Base-by-base conservation (phyloP, 495 filamentous ascomycete species). In the Lasiosphaeris hirsuta region DNA sequence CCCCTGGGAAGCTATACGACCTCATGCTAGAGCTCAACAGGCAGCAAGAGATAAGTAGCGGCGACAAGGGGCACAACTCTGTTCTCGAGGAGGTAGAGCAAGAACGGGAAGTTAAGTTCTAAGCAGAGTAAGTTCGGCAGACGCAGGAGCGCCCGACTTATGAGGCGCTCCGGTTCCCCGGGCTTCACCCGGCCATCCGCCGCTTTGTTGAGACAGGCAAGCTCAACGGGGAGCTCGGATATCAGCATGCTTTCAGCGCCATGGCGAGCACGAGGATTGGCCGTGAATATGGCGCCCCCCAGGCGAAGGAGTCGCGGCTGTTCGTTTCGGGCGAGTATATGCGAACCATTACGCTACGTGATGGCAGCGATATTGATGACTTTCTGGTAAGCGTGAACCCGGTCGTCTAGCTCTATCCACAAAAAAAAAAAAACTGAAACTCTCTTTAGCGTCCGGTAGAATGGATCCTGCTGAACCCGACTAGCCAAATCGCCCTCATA, bases 41-140 rank as follows among this genome's bases (percentile, higher is more conserved):
- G 0, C 65, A 64, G 18, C 59, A 48, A 34, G 63, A 64, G 23
- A 39, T 45, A 35, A 48, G 61, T 61, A 34, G 61, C 63, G 15
- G 59, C 60, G 33, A 65, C 44, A n/a, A 58, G 59, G 1, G 42
- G 15, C 8, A 18, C 42, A 9, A 44, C 15, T 44, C 42, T 0
- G 73, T 71, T 2, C 56, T 81, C 0, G 67, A 79, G 40, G 79
- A 83, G 46, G 79, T 82, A 1, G 78, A 80, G 43, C 74, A 78
- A 58, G 74, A 81, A 46, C 64, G 75, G 9, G 71, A 79, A 30
- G 64, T 68, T 14, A 67, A 80, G 59, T 68, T 78, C 7, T 18
- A 54, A 39, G 51, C 41, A 9, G 76, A 83, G 51, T 61, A 72
- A 38, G 75, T 80, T 10, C 70, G 78, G 18, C 72, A 80, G 41